Conservation (phyloP, 1,284 basidiomycete genomes). For the Irpex sp. region DNA sequence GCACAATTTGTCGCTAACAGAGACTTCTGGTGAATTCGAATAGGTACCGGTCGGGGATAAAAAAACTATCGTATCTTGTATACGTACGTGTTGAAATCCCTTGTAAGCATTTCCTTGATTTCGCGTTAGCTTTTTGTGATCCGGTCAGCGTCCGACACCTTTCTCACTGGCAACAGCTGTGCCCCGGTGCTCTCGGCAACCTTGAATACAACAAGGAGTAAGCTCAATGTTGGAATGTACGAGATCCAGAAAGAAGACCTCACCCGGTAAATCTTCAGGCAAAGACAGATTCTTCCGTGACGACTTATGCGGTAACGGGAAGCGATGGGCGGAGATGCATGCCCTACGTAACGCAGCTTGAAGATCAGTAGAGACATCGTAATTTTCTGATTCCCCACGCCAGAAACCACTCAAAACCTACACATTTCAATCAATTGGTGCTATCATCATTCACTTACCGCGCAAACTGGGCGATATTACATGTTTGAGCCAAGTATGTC, state of each 20-base stretch:
- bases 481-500: not conserved
- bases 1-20: not conserved
- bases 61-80: not conserved
- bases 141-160: not conserved
- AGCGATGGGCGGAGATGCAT: not conserved
- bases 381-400: not conserved
- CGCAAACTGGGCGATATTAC: not conserved
- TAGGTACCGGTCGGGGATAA: not conserved
- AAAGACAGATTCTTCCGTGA: not conserved
- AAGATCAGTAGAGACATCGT: not conserved
- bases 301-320: not conserved
- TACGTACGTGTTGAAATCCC: not conserved
- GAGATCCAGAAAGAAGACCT: not conserved
- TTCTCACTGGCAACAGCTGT: not conserved
- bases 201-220: not conserved
- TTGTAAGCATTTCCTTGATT: not conserved
- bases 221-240: not conserved
- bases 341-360: not conserved
- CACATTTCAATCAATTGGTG: not conserved
- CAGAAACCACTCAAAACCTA: not conserved
- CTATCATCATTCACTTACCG: not conserved
- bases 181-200: not conserved
- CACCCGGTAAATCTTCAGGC: not conserved
- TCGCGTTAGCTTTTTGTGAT: not conserved
- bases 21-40: not conserved